Conservation (phyloP, 805 yeast genomes). For the Candida adriatica region DNA sequence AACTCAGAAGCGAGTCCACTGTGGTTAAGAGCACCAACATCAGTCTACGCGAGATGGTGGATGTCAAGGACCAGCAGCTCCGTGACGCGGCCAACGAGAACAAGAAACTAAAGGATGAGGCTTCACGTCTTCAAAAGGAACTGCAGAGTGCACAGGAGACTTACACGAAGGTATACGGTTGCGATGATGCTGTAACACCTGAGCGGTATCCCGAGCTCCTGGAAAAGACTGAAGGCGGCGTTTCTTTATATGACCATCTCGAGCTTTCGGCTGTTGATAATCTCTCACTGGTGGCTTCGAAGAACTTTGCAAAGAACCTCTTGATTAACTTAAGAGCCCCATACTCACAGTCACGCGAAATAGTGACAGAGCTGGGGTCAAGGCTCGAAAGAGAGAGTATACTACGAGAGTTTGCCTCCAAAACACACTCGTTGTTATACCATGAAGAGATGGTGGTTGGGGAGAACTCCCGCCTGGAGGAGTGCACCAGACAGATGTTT, state of each 20-base stretch:
- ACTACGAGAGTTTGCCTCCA: conserved; percentile 26
- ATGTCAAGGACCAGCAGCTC: conserved; percentile 7
- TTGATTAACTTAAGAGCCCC: conserved; percentile 28
- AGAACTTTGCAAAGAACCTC: conserved; percentile 29
- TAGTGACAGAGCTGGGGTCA: conserved; percentile 23
- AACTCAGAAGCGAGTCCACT: conserved; percentile 7
- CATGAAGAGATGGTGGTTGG: conserved; percentile 23
- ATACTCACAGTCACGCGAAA: conserved; percentile 20
- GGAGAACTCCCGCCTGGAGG: conserved; percentile 12
- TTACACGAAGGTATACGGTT: conserved; percentile 4
- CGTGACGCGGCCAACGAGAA: not conserved
- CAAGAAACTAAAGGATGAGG: not conserved
- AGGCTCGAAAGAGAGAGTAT: conserved; percentile 24
- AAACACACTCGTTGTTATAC: conserved; percentile 26
- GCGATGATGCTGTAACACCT: conserved; percentile 18
- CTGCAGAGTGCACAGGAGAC: not conserved
- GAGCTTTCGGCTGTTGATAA: conserved; percentile 25
- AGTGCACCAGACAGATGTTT: conserved; percentile 25
- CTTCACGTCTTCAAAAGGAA: conserved; percentile 6
- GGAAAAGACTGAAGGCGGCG: conserved; percentile 9
- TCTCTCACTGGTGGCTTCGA: conserved; percentile 25
- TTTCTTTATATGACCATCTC: conserved; percentile 13
- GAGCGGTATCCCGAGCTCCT: conserved; percentile 23
- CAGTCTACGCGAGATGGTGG: conserved; percentile 12
- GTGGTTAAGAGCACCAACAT: conserved; percentile 8